Base-by-base conservation (phyloP, 345 rosid genomes). In the Euphorbia tirucalli region DNA sequence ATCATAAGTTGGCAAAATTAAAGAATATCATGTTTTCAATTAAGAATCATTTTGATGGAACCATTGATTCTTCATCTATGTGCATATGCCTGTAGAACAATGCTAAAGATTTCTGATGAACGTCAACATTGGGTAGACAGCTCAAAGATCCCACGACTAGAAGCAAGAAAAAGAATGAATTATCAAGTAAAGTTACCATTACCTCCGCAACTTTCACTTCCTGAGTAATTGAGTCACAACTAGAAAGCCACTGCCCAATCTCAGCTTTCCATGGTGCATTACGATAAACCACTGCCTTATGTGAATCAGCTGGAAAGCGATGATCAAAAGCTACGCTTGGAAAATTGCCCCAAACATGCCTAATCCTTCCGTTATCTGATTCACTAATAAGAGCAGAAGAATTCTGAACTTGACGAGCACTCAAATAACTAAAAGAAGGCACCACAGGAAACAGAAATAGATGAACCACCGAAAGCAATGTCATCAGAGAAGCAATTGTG, bases 181-280 rank as follows among this genome's bases (percentile, higher is more conserved):
- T 31, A 68, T 39, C 25, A 13, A 48, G 32, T 31, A 31, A 21
- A 66, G 52, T 19, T 11, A 71, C 11, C 24, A 71, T 77, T 77
- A 88, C 98, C 89, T 92, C 98, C 50, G 70, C 59, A 56, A 92
- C 71, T 61, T 75, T 79, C 72, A 85, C 86, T 73, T 87, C 92
- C 61, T 75, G 72, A 9, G 80, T 62, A 73, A 83, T 69, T 2
- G 90, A 77, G 82, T 94, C 89, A 76, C 97, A 94, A 32, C 90
- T 85, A 74, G 93, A 90, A 77, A 94, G 97, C 98, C 98, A 92
- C 61, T 81, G 87, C 3, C 97, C 99, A 21, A 90, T 86, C 74
- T 79, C 81, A 15, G 91, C 86, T 78, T 89, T 95, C 99, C 99
- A 95, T 0, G 97, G 91, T 30, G 96, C 93, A 71, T 90, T 83